Evolutionary conservation across 192 early-diverging fungal species (phyloP).

Genomic region (Umbelopsis sp.): DNA sequence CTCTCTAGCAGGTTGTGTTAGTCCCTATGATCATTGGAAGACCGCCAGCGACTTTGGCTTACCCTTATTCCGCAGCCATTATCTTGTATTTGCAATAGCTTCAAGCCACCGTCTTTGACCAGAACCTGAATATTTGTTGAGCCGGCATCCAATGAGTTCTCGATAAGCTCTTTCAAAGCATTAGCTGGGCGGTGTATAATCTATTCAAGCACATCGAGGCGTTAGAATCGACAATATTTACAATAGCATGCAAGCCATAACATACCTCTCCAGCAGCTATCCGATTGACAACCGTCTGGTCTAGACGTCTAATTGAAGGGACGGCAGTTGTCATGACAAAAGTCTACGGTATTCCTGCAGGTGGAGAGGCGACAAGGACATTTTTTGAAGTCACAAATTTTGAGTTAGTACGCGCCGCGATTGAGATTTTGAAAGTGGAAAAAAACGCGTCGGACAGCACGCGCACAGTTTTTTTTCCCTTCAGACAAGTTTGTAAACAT

Average conservation of each 20-base stretch:
- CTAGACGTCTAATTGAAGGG: constrained; percentile 75
- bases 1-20: constrained; percentile 48
- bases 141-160: constrained; percentile 95
- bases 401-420: background rate
- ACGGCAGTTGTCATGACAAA: background rate
- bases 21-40: background rate
- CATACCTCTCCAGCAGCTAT: constrained; percentile 95
- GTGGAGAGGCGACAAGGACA: background rate
- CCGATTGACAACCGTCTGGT: constrained; percentile 88
- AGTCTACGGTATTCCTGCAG: background rate
- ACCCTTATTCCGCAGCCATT: constrained; percentile 90
- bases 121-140: constrained; percentile 82
- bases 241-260: constrained; percentile 4
- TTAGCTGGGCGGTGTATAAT: constrained; percentile 96
- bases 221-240: background rate
- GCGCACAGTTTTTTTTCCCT: background rate
- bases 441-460: background rate
- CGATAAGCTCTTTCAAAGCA: constrained; percentile 95
- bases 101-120: constrained; percentile 91
- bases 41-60: constrained; percentile 1
- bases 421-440: background rate
- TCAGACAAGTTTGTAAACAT: background rate
- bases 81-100: constrained; percentile 93
- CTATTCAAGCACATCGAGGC: constrained; percentile 38
- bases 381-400: constrained; percentile 19